phyloP scores from a whole-genome alignment of 2,329 filamentous ascomycete species.

The Lizonia empirigonia region DNA sequence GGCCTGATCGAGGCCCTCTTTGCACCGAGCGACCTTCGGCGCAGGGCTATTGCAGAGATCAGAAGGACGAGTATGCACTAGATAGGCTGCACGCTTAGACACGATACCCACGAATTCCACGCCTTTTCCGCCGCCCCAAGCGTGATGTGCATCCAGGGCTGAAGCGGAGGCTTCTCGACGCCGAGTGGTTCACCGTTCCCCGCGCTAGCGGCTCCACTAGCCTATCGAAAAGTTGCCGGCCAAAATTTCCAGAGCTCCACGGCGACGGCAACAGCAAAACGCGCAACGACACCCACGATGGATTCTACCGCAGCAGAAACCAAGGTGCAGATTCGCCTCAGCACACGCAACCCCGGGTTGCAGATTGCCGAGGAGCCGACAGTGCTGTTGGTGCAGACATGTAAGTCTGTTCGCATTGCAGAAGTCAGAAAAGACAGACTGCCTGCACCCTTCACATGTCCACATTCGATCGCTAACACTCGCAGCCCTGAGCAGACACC shows the following conservation, averaged over 20 bases:
- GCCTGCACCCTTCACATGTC: not conserved
- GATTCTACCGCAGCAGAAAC: slow-evolving; percentile 34
- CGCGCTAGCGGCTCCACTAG: slow-evolving; percentile 30
- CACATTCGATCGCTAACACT: slow-evolving; percentile 15
- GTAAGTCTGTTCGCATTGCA: slow-evolving; percentile 24
- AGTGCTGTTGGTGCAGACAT: slow-evolving; percentile 40
- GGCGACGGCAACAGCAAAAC: slow-evolving; percentile 12
- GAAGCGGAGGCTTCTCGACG: slow-evolving; percentile 26
- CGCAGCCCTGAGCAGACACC: slow-evolving; percentile 39
- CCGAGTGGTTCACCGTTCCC: slow-evolving; percentile 16
- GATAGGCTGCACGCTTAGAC: slow-evolving; percentile 1
- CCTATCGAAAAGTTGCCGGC: slow-evolving; percentile 32
- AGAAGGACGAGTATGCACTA: slow-evolving; percentile 37
- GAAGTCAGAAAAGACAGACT: not conserved
- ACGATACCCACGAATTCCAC: slow-evolving; percentile 7
- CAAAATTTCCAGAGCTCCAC: slow-evolving; percentile 37
- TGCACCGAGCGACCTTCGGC: slow-evolving; percentile 64
- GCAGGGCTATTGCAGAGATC: slow-evolving; percentile 64
- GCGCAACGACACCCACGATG: slow-evolving; percentile 27
- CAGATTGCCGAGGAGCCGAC: slow-evolving; percentile 43
- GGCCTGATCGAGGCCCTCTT: slow-evolving; percentile 69
- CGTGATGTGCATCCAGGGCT: not conserved
- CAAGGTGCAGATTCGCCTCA: slow-evolving; percentile 45
- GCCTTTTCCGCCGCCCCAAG: not conserved
- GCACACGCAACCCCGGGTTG: slow-evolving; percentile 41